These are phyloP conservation scores for Umbelopsis ramanniana DNA, from an alignment of 192 early-diverging fungal genomes.

Conservation along the genomic window DNA sequence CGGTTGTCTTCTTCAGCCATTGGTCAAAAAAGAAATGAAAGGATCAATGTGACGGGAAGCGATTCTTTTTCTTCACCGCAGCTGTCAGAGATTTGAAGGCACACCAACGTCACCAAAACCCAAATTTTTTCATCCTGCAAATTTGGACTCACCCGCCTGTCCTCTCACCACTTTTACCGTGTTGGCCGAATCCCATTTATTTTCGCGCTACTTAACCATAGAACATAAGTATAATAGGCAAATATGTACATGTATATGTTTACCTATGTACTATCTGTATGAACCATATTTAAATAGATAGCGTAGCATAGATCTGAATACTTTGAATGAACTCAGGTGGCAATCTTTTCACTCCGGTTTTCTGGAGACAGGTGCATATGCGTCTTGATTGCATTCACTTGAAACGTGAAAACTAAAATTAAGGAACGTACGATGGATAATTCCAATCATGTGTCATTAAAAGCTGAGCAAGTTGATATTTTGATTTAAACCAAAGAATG, in stretches of 20 bases:
- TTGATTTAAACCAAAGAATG: conserved; percentile 19
- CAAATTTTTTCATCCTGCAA: too few species aligned
- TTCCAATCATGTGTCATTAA: background rate
- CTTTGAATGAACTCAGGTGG: too few species aligned
- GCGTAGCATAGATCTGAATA: background rate
- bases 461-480: background rate
- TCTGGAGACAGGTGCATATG: too few species aligned
- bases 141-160: too few species aligned
- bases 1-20: conserved; percentile 35
- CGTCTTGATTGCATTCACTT: too few species aligned
- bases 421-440: background rate
- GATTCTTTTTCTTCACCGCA: background rate
- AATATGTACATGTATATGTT: background rate
- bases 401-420: too few species aligned
- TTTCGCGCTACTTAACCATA: too few species aligned
- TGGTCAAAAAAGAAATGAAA: background rate
- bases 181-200: too few species aligned
- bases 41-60: background rate
- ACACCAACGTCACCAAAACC: background rate
- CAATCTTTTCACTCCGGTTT: too few species aligned
- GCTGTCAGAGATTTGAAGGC: background rate
- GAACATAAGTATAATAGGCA: too few species aligned
- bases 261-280: background rate
- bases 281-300: background rate
- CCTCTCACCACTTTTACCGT: too few species aligned